Base-by-base conservation (phyloP, 2,329 filamentous ascomycete genomes). In the Thielaviopsis punctulata region DNA sequence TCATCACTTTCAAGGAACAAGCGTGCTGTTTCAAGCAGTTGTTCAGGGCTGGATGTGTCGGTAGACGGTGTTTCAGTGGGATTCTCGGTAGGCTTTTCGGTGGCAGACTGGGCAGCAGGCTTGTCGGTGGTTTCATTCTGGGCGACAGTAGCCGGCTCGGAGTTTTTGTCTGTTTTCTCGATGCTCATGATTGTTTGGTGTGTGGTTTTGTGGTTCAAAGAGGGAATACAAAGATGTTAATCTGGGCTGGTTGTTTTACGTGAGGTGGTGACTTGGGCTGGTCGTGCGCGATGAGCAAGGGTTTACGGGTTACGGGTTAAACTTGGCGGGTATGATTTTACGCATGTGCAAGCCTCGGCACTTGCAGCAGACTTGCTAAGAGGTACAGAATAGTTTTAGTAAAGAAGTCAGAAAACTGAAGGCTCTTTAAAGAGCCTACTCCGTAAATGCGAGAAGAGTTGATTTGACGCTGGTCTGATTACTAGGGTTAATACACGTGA, bases 1-100 rank as follows among this genome's bases (percentile, higher is more conserved):
- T 73, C 71, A 7, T 84, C 79, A 55, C 93, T 82, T 49, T 84
- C 71, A 3, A 95, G 73, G 62, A 95, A 95, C 51, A 72, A 76
- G 44, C 75, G 73, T 24, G 88, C 87, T 61, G 87, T 78, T 15
- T 86, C 78, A 33, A 70, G 59, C 30, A 60, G 59, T 48, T 64
- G 60, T 41, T 65, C 58, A 49, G 53, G 39, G 7, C 56, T 33
- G 55, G 54, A 52, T 49, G 10, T 4, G 18, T 45, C 41, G 41
- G 49, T 48, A 52, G 52, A 56, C 13, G 30, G 13, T 12, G 13
- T n/a, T 15, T 36, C 36, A 10, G 49, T 15, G 23, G 41, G 22
- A 25, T 48, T 22, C 19, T 51, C 24, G 21, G 24, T 36, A n/a
- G n/a, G n/a, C n/a, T n/a, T n/a, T n/a, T n/a, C n/a, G n/a, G n/a